Base-by-base conservation (phyloP, 2,329 filamentous ascomycete genomes). In the Trichothecium sympodiale region DNA sequence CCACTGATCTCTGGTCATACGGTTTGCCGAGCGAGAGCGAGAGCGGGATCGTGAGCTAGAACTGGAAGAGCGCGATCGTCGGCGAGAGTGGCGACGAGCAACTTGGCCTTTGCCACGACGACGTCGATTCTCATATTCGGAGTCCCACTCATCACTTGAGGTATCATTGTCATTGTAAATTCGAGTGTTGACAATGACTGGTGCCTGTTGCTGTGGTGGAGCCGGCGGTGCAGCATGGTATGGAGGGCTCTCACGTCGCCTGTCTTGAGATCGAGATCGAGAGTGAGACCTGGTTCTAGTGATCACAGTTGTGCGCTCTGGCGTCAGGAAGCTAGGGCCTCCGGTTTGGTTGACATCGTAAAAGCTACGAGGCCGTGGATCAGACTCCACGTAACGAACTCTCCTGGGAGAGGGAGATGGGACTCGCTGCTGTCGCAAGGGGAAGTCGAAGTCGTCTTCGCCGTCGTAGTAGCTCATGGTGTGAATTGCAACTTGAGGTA, bases 121-220 rank as follows among this genome's bases (percentile, higher is more conserved):
- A 38, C 45, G 56, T 33, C 48, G 52, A 29, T 50, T 48, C 25
- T 54, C 53, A 18, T 60, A 51, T 12, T 51, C 49, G 23, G 46
- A 35, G 8, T 36, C 31, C 8, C 14, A 54, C 3, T 60, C 59
- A 13, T 61, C 59, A 26, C 68, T 66, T 5, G 61, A 67, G 15
- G 64, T 66, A 35, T 62, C 45, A 25, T 25, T 25, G 16, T 67
- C 60, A 40, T 68, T 67, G 45, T 69, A 66, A 38, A 71, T 67
- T 38, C 60, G 60, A 50, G 74, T 76, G 48, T 74, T 72, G 50
- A 77, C 75, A 35, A 77, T 66, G 33, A 77, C 61, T 1, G 71
- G 69, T 25, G 20, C 20, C 20, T 25, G 20, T 13, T 57, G 53
- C 14, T 48, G 53, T 8, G 50, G 51, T 6, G 55, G 25, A 45